Conservation (phyloP, 495 filamentous ascomycete species). For the Neohortaea acidophila region DNA sequence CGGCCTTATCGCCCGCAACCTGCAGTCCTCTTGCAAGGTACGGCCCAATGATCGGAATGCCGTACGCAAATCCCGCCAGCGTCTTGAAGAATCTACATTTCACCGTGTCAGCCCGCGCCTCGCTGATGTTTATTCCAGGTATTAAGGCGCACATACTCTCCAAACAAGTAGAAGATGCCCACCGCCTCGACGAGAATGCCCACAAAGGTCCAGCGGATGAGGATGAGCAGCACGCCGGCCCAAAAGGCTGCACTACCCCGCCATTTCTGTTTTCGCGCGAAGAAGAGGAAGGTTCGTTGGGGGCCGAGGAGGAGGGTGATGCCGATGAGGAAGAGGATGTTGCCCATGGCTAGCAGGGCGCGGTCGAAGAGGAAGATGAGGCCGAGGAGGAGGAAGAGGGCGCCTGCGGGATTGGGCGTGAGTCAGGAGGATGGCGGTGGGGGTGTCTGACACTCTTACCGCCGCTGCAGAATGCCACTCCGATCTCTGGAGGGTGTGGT, state of each 20-base stretch:
- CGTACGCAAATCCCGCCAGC: conserved; percentile 70
- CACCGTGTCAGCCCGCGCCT: neutral
- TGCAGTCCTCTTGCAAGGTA: conserved; percentile 55
- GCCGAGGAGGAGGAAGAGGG: conserved; percentile 83
- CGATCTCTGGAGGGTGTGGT: conserved; percentile 55
- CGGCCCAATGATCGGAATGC: conserved; percentile 71
- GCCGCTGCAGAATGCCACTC: conserved; percentile 86
- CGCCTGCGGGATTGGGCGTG: conserved; percentile 36
- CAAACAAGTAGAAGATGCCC: conserved; percentile 84
- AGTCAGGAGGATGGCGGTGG: neutral
- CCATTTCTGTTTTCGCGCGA: conserved; percentile 79
- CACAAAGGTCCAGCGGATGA: conserved; percentile 73
- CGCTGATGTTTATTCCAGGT: no score
- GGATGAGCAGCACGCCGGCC: conserved; percentile 71
- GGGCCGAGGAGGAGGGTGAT: conserved; percentile 90
- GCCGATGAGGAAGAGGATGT: conserved; percentile 94
- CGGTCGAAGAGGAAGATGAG: conserved; percentile 95
- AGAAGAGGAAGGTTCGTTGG: conserved; percentile 79
- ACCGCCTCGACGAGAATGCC: conserved; percentile 86
- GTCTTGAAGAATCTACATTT: conserved; percentile 50
- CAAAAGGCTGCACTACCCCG: conserved; percentile 85
- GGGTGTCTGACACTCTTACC: conserved; percentile 46
- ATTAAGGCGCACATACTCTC: no score
- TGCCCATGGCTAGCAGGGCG: conserved; percentile 87
- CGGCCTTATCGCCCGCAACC: conserved; percentile 42